Percentiles rank a stretch among this genome's conserved stretches.
Conservation (phyloP, 805 yeast species). For the Vanderwaltozyma verrucispora region DNA sequence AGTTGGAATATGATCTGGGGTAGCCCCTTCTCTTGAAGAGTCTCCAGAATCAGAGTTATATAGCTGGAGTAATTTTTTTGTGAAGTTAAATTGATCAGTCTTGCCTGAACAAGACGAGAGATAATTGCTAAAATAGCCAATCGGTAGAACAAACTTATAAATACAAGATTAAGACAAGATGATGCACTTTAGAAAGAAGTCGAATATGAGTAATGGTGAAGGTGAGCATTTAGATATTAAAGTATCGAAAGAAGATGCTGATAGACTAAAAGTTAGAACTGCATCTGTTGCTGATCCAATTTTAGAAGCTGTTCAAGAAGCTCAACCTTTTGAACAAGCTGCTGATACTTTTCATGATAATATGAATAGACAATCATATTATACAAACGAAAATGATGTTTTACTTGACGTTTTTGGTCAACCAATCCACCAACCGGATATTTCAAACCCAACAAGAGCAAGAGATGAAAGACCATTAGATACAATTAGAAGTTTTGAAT, state of each 20-base stretch:
- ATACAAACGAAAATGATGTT: constrained; percentile 36
- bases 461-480: constrained; percentile 96
- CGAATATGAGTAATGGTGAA: constrained; percentile 19
- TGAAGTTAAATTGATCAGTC: too few relatives aligned
- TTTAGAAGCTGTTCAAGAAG: constrained; percentile 84
- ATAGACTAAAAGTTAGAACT: constrained; percentile 51
- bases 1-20: too few relatives aligned
- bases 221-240: constrained; percentile 27
- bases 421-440: constrained; percentile 67
- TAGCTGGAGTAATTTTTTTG: too few relatives aligned
- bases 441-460: constrained; percentile 85
- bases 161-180: too few relatives aligned
- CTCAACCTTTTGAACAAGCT: constrained; percentile 82
- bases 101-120: too few relatives aligned
- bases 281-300: constrained; percentile 83
- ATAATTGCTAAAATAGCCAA: too few relatives aligned
- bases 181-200: constrained; percentile 39
- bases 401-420: constrained; percentile 72
- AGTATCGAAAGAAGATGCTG: constrained; percentile 41
- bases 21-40: too few relatives aligned
- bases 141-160: too few relatives aligned
- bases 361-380: constrained; percentile 31
- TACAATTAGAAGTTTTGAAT: constrained; percentile 89
- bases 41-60: too few relatives aligned
- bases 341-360: constrained; percentile 29